These are phyloP conservation scores for Vaccinium myrtillus DNA, from an alignment of 148 eudicot species.

Conservation along the genomic window DNA sequence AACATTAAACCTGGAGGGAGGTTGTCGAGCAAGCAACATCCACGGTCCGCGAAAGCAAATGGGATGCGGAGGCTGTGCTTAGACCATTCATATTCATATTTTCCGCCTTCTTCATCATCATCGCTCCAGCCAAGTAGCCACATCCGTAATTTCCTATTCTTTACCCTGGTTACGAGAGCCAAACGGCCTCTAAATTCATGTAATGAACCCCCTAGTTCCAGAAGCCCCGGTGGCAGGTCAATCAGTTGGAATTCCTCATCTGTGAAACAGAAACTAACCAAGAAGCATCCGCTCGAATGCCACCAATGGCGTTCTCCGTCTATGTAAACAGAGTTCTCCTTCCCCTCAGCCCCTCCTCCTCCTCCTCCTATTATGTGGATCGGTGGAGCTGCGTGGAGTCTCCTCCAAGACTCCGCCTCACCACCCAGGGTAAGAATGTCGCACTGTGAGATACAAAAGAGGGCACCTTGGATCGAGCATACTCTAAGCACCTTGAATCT, in stretches of 20 bases:
- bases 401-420: not conserved
- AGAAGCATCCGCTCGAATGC: not conserved
- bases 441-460: not conserved
- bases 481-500: not conserved
- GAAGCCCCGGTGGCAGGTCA: not conserved
- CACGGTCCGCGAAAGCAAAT: not conserved
- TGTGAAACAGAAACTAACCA: not conserved
- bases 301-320: not conserved
- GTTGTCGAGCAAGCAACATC: not conserved
- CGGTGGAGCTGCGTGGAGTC: not conserved
- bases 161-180: not conserved
- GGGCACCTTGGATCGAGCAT: not conserved
- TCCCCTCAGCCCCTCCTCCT: too few species aligned
- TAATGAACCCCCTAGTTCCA: too few species aligned
- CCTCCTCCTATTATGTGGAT: not conserved
- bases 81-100: not conserved
- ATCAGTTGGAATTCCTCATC: not conserved
- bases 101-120: not conserved
- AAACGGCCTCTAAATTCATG: too few species aligned
- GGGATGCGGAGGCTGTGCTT: not conserved
- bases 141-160: not conserved
- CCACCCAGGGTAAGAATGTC: not conserved
- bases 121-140: not conserved
- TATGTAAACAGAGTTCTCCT: not conserved
- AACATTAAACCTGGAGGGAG: not conserved